Percentiles rank a stretch among this genome's conserved stretches.
Evolutionary conservation across 495 filamentous ascomycete species (phyloP).

Genomic region (Pyrenula aspistea): DNA sequence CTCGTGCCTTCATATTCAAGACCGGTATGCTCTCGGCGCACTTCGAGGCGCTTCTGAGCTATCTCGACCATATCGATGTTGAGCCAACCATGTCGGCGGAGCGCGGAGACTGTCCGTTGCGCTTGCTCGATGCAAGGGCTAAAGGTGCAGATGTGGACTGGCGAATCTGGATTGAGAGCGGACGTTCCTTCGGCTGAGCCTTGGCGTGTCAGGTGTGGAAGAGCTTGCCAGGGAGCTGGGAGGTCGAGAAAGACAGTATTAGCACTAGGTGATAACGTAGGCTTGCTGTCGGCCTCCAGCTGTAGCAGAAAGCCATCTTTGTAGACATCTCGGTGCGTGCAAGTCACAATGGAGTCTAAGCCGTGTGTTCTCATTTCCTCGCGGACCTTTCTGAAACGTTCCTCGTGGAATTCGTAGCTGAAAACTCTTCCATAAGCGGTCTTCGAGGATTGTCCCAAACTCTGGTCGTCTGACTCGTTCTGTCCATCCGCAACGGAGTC

Average conservation of each 20-base stretch:
- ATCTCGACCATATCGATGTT: slow-evolving; percentile 87
- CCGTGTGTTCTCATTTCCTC: slow-evolving; percentile 67
- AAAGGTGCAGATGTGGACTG: slow-evolving; percentile 80
- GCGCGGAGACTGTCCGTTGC: slow-evolving; percentile 61
- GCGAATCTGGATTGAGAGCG: slow-evolving; percentile 53
- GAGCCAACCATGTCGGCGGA: slow-evolving; percentile 78
- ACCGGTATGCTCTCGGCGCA: slow-evolving; percentile 70
- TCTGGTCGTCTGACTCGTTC: not conserved
- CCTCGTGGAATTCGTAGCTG: slow-evolving; percentile 87
- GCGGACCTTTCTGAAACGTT: slow-evolving; percentile 57
- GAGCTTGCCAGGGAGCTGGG: slow-evolving; percentile 82
- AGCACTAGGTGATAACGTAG: slow-evolving; percentile 46
- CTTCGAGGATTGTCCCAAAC: not conserved
- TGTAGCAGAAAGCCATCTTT: slow-evolving; percentile 62
- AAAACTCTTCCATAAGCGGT: slow-evolving; percentile 54
- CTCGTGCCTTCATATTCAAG: slow-evolving; percentile 44
- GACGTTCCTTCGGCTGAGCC: slow-evolving; percentile 46
- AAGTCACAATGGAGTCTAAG: slow-evolving; percentile 55
- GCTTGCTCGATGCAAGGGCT: slow-evolving; percentile 96
- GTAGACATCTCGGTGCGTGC: slow-evolving; percentile 92
- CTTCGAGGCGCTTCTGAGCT: slow-evolving; percentile 60
- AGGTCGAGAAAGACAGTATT: slow-evolving; percentile 85
- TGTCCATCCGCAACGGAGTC: slow-evolving; percentile 15
- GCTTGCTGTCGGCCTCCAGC: slow-evolving; percentile 20
- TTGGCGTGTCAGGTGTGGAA: slow-evolving; percentile 67